Evolutionary conservation across 371 early-diverging fungal genomes (phyloP).

Genomic region (Nosema bombycis): DNA sequence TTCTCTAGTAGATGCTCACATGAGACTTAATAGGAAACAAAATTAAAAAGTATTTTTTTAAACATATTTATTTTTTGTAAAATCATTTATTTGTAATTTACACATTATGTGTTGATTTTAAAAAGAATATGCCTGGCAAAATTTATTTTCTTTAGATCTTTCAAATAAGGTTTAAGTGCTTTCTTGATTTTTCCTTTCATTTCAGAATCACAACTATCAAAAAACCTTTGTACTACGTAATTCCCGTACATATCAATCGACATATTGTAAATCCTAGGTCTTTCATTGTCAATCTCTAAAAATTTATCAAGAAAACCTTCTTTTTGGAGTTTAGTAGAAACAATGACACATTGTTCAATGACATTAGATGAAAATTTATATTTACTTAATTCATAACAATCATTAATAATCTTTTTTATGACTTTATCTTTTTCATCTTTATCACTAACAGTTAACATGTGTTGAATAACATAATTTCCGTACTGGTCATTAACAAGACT

Average conservation of each 20-base stretch:
- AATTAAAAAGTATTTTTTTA: not conserved
- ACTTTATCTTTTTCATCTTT: conserved; percentile 68
- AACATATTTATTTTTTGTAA: conserved; percentile 29
- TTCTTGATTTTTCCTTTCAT: conserved; percentile 53
- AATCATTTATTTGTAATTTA: not conserved
- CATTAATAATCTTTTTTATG: conserved; percentile 71
- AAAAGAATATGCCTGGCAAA: conserved; percentile 64
- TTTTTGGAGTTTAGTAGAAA: conserved; percentile 29
- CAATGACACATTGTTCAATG: conserved; percentile 69
- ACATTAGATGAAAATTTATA: conserved; percentile 99
- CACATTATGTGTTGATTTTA: conserved; percentile 50
- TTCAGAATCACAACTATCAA: conserved; percentile 68
- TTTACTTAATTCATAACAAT: conserved; percentile 64
- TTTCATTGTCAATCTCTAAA: conserved; percentile 61
- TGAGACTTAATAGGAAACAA: conserved; percentile 41
- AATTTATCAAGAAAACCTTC: conserved; percentile 48
- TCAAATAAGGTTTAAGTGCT: conserved; percentile 50
- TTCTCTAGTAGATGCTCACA: conserved; percentile 45
- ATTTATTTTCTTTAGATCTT: conserved; percentile 61
- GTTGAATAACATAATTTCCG: conserved; percentile 99
- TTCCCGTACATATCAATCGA: conserved; percentile 93
- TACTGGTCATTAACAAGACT: conserved; percentile 93
- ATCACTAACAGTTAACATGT: conserved; percentile 85
- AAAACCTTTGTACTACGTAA: conserved; percentile 97
- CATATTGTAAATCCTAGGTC: conserved; percentile 82